Percentiles rank a stretch among this genome's conserved stretches.
Evolutionary conservation across 176 grass and related monocot species (phyloP).

Genomic region (Urochloa ruziziensis): DNA sequence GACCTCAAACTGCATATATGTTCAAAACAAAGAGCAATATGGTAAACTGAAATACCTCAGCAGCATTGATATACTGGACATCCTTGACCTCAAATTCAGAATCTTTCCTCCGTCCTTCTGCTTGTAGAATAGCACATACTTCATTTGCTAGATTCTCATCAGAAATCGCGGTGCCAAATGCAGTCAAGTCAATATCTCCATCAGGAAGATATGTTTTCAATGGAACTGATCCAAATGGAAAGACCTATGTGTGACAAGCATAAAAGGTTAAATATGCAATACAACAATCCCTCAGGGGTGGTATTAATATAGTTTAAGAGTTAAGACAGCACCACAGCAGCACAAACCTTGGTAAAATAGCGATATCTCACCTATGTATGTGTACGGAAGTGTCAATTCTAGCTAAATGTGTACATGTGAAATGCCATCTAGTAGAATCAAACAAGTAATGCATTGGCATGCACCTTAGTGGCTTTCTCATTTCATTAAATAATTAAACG

Average conservation of each 20-base stretch:
- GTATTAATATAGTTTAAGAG: too few relatives aligned
- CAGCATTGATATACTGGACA: conserved; percentile 79
- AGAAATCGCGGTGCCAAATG: conserved; percentile 44
- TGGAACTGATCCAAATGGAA: conserved; percentile 83
- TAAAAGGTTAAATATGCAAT: conserved; percentile 7
- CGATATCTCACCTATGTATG: neutral
- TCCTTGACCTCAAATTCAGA: conserved; percentile 86
- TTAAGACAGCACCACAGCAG: neutral
- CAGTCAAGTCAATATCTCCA: conserved; percentile 89
- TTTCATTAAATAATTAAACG: neutral
- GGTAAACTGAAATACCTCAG: conserved; percentile 57
- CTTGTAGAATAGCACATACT: conserved; percentile 54
- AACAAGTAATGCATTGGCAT: neutral
- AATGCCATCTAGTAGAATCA: neutral
- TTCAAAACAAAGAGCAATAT: conserved; percentile 24
- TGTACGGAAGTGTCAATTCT: neutral
- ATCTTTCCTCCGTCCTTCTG: conserved; percentile 55
- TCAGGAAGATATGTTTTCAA: conserved; percentile 97
- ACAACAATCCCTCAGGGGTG: neutral
- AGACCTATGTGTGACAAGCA: conserved; percentile 43
- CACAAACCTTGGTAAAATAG: neutral
- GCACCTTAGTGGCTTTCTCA: neutral
- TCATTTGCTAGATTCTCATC: conserved; percentile 72
- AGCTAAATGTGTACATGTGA: neutral
- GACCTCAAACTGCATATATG: neutral